Conservation (phyloP, 176 grass and related monocot genomes). For the Zizania latifolia region DNA sequence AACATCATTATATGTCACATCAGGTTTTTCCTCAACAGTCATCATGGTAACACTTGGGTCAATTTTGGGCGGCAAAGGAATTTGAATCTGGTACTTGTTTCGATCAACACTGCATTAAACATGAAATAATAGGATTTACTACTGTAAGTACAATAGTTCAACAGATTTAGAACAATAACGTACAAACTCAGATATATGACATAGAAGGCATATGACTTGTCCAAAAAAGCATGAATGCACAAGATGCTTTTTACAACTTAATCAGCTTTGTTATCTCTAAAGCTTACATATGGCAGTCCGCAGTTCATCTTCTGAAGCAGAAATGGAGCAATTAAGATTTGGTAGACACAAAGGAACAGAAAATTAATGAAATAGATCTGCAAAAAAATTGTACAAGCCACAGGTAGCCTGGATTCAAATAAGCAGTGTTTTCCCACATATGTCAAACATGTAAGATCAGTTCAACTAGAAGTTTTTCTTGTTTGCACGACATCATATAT, state of each 20-base stretch:
- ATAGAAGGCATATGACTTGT: not conserved
- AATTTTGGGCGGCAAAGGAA: slow-evolving; percentile 86
- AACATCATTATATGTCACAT: slow-evolving; percentile 94
- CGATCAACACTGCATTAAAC: slow-evolving; percentile 67
- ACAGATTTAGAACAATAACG: not conserved
- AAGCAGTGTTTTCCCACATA: not conserved
- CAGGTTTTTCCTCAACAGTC: slow-evolving; percentile 96
- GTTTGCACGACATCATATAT: not conserved
- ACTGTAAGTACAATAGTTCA: not conserved
- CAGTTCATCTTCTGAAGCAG: not conserved
- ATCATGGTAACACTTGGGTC: slow-evolving; percentile 98
- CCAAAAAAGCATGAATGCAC: not conserved
- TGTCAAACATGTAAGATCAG: not conserved
- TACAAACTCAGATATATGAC: not conserved
- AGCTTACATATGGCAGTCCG: not conserved
- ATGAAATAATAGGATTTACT: slow-evolving; percentile 23
- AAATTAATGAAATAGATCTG: not conserved
- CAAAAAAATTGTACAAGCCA: not conserved
- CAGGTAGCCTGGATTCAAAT: not conserved
- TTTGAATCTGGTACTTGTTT: slow-evolving; percentile 94
- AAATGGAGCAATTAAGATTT: not conserved
- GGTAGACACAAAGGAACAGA: not conserved
- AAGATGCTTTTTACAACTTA: not conserved
- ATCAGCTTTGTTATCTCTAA: not conserved
- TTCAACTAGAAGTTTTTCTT: not conserved